Base-by-base conservation (phyloP, 176 grass and related monocot genomes). In the Phoenix dactylifera region DNA sequence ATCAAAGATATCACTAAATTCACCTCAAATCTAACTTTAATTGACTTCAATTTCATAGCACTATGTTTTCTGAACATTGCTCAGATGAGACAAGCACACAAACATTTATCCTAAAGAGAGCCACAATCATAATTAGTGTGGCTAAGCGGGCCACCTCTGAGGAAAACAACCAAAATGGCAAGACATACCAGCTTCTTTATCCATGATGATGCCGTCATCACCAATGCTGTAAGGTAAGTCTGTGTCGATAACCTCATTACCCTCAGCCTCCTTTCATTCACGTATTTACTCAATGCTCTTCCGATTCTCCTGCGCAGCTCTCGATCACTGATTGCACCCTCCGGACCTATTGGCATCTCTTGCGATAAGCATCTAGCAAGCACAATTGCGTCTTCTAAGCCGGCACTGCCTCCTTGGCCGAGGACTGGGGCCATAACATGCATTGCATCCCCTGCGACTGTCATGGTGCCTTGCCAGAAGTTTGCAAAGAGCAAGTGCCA, bases 361-460 rank as follows among this genome's bases (percentile, higher is more conserved):
- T 63, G 58, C 3, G 62, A 25, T 50, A 88, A 16, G 22, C 75
- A 60, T 26, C 87, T 68, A 2, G 79, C 68, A 22, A 83, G 55
- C 10, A 86, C 83, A 6, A 91, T 0, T 0, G 65, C 69, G 17
- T 86, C 76, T 55, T 91, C 83, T 0, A 86, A 48, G 5, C 64
- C 58, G 0, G 73, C 23, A 0, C 64, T 59, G 7, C 83, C 87
- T 1, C 87, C 87, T 65, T 91, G 79, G 60, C 83, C 72, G 2
- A 83, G 57, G 72, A 75, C 83, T 16, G 72, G 65, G 0, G 79
- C 79, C 76, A 80, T 83, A n/a, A 25, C 72, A 49, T 91, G 87
- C 79, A 86, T 80, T 3, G 88, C 76, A 52, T 86, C 83, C 3
- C 88, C 79, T 4, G 79, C 83, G 6, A 91, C 62, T 0, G 72